Percentiles rank a stretch among this genome's conserved stretches.
These are phyloP conservation scores for Telopea speciosissima DNA, from an alignment of 177 flowering plant genomes.

Conservation along the genomic window DNA sequence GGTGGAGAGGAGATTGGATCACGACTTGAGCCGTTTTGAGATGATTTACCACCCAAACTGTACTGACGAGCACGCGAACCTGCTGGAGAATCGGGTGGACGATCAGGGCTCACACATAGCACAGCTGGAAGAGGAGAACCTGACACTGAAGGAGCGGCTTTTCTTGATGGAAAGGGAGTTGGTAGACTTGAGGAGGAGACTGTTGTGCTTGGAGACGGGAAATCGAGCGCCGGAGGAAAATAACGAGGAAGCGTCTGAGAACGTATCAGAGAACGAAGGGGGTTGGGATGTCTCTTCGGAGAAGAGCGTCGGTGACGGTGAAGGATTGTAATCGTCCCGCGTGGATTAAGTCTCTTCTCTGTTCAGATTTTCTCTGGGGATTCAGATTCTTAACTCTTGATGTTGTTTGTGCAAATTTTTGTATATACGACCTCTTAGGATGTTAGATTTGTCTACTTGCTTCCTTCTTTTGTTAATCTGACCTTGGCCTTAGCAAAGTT, in stretches of 20 bases:
- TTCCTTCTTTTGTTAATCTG: conserved; percentile 3
- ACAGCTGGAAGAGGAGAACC: conserved; percentile 88
- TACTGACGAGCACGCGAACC: conserved; percentile 45
- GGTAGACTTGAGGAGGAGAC: conserved; percentile 68
- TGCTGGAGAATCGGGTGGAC: conserved; percentile 78
- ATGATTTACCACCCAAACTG: conserved; percentile 81
- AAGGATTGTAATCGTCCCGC: conserved; percentile 16
- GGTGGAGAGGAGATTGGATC: conserved; percentile 94
- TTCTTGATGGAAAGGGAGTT: conserved; percentile 90
- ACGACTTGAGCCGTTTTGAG: conserved; percentile 94
- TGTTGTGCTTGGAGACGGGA: conserved; percentile 60
- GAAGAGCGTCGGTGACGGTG: conserved; percentile 42
- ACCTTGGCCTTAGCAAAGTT: not conserved
- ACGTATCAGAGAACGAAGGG: conserved; percentile 13
- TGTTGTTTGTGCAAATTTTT: conserved; percentile 12
- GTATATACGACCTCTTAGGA: conserved; percentile 8
- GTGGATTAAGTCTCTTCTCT: conserved; percentile 33
- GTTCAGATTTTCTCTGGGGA: conserved; percentile 6
- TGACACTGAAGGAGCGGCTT: conserved; percentile 79
- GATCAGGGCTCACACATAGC: conserved; percentile 89
- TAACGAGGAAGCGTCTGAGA: conserved; percentile 18
- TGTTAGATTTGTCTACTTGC: not conserved
- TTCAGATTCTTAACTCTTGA: conserved; percentile 1
- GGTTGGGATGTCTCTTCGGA: conserved; percentile 27
- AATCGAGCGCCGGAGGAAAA: conserved; percentile 13